A percentile compares a stretch with the other conserved stretches of the same genome.
phyloP scores from a whole-genome alignment of 2,329 filamentous ascomycete species.

The Colletotrichum musicola region DNA sequence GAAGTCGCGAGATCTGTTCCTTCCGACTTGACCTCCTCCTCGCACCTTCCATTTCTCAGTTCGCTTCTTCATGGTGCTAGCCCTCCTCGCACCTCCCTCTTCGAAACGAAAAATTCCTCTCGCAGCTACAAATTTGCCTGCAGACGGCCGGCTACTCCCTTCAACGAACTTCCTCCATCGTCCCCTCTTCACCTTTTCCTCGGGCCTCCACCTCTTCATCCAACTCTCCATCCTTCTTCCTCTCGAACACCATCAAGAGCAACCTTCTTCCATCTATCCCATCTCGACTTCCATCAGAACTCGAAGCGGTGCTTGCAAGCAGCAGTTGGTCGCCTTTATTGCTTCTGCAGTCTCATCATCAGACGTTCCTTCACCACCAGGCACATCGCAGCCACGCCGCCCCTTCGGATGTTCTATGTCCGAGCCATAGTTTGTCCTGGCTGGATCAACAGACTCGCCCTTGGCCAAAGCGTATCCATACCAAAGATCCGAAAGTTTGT shows the following conservation, averaged over 20 bases:
- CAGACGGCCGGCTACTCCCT: neutral
- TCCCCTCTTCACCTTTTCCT: neutral
- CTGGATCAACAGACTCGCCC: constrained; percentile 29
- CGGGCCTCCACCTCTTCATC: neutral
- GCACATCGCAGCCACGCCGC: neutral
- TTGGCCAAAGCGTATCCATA: constrained; percentile 35
- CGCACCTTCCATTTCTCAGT: neutral
- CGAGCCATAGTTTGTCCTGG: constrained; percentile 4
- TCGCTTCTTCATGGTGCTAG: neutral
- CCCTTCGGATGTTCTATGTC: constrained; percentile 22
- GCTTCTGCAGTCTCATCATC: constrained; percentile 14
- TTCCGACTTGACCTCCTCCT: constrained; percentile 2
- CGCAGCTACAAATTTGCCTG: neutral
- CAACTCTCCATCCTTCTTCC: neutral
- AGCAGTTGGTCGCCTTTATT: neutral
- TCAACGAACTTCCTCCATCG: neutral
- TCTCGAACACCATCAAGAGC: constrained; percentile 6
- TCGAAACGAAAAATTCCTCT: neutral
- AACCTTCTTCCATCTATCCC: neutral
- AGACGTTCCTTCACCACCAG: constrained; percentile 21
- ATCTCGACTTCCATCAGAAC: constrained; percentile 11
- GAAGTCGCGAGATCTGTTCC: neutral
- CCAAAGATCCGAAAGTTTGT: constrained; percentile 17
- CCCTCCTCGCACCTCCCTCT: neutral
- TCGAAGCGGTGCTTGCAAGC: constrained; percentile 7